These are phyloP conservation scores for Yarrowia sp. DNA, from an alignment of 805 yeast species.

Conservation along the genomic window DNA sequence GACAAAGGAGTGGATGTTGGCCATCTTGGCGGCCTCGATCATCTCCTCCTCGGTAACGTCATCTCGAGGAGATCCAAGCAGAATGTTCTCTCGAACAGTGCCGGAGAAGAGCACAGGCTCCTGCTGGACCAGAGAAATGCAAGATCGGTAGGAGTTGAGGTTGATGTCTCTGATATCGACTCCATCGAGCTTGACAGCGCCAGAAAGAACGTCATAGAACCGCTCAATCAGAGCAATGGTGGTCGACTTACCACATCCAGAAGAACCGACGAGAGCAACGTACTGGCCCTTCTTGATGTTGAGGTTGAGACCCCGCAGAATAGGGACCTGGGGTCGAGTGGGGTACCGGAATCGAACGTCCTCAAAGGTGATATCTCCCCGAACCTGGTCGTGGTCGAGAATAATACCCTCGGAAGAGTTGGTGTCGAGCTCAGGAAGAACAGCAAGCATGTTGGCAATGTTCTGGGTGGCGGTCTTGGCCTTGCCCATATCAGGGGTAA, in stretches of 20 bases:
- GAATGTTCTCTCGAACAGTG: constrained; percentile 61
- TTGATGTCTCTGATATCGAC: constrained; percentile 57
- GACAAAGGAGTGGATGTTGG: constrained; percentile 65
- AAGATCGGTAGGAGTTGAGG: constrained; percentile 57
- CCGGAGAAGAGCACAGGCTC: constrained; percentile 67
- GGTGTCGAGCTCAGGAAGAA: constrained; percentile 49
- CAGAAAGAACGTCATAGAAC: constrained; percentile 59
- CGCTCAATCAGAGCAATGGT: constrained; percentile 60
- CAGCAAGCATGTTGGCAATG: constrained; percentile 49
- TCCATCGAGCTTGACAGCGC: constrained; percentile 62
- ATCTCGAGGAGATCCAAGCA: constrained; percentile 54
- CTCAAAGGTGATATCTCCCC: constrained; percentile 62
- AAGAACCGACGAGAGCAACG: constrained; percentile 73
- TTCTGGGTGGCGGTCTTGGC: constrained; percentile 52
- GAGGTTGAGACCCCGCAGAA: constrained; percentile 60
- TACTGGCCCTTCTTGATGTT: constrained; percentile 58
- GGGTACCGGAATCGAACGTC: constrained; percentile 72
- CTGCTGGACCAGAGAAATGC: constrained; percentile 67
- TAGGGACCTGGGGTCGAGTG: constrained; percentile 59
- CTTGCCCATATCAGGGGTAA: constrained; percentile 55
- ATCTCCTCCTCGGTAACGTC: constrained; percentile 55
- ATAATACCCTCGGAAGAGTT: constrained; percentile 47
- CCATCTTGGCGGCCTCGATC: constrained; percentile 57
- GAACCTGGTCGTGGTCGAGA: constrained; percentile 48
- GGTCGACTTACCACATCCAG: constrained; percentile 69